Evolutionary conservation across 176 grass and related monocot genomes (phyloP).

Genomic region (Sorghum bicolor): Sorghum_bicolor_NCBIv3 NC_012873.2:66947501-66948000

Average conservation of each 20-base stretch:
- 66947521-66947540: constrained; percentile 1
- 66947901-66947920: not conserved
- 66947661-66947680: not conserved
- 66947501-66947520: not conserved
- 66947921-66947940: not conserved
- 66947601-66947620: constrained; percentile 9
- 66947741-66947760: constrained; percentile 81
- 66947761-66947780: constrained; percentile 93
- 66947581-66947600: not conserved
- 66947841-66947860: constrained; percentile 20
- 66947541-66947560: not conserved
- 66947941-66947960: not conserved
- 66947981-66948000: not conserved
- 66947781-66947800: constrained; percentile 39
- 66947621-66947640: constrained; percentile 4
- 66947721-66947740: constrained; percentile 76
- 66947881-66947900: not conserved
- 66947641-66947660: constrained; percentile 1
- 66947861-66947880: constrained; percentile 15
- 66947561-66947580: constrained; percentile 19
- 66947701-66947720: constrained; percentile 49
- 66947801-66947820: not conserved
- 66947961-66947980: not conserved
- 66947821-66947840: constrained; percentile 4
- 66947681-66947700: not conserved